Evolutionary conservation across 1,139 yeast genomes (phyloP).

Genomic region (Taphrina confusa): DNA sequence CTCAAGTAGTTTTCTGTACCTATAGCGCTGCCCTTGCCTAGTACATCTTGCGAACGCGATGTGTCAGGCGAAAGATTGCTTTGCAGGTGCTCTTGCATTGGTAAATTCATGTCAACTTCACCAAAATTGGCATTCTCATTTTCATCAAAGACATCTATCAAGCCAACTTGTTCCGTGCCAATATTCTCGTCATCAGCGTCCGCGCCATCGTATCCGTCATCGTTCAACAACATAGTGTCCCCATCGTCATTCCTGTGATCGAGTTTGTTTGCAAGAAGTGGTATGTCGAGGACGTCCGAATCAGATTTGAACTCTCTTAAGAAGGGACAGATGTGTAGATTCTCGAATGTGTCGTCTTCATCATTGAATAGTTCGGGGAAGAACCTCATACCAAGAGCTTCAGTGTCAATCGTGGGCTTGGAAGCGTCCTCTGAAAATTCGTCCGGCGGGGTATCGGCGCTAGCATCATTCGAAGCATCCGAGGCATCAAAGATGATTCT

Average conservation of each 20-base stretch:
- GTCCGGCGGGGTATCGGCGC: constrained; percentile 11
- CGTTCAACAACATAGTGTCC: constrained; percentile 41
- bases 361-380: constrained; percentile 28
- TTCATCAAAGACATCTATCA: constrained; percentile 40
- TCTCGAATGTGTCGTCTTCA: constrained; percentile 16
- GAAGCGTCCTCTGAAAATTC: constrained; percentile 24
- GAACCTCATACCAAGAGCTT: constrained; percentile 30
- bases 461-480: constrained; percentile 42
- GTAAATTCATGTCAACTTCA: constrained; percentile 13
- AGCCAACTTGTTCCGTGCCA: constrained; percentile 35
- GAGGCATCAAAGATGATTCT: constrained; percentile 62
- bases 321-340: constrained; percentile 36
- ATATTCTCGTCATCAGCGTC: constrained; percentile 42
- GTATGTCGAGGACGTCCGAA: constrained; percentile 33
- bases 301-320: constrained; percentile 33
- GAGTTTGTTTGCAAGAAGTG: constrained; percentile 27
- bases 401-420: constrained; percentile 9
- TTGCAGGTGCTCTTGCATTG: background rate
- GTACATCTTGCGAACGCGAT: background rate
- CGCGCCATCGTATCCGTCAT: constrained; percentile 41
- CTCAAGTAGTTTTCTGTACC: constrained; percentile 25
- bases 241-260: constrained; percentile 28
- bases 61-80: background rate
- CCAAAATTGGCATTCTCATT: constrained; percentile 41
- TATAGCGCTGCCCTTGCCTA: constrained; percentile 4